Base-by-base conservation (phyloP, 2,329 filamentous ascomycete species). In the Penicillium sp. region DNA sequence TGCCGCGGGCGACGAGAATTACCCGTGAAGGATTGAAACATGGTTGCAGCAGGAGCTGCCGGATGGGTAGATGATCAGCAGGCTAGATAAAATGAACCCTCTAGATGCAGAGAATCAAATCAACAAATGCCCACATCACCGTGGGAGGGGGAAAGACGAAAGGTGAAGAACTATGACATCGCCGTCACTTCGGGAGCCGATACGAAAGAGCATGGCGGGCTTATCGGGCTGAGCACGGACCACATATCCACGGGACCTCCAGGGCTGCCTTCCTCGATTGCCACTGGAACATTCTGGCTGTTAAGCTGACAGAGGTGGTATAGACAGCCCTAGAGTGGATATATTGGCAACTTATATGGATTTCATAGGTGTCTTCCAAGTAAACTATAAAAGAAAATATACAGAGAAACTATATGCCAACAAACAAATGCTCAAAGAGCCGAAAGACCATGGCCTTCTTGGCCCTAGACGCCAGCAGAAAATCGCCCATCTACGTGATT, bases 11-110 rank as follows among this genome's bases (percentile, higher is more conserved):
- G 86, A 63, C 88, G 84, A 61, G 88, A 87, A 70, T 74, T 87
- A 60, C 93, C 93, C 22, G 87, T 93, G 73, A 98, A 98, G 47
- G 86, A 89, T 54, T 86, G 84, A 72, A 93, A 94, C 91, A 96
- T 96, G 59, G 64, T 24, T 53, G 45, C 48, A 50, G 46, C 45
- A 41, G 38, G 33, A 44, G 42, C 43, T 48, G 45, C 51, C 45
- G 31, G 40, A 39, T 37, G 35, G 48, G 31, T 38, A 38, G 26
- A 43, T 43, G 13, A 3, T 26, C 32, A 13, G 32, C 33, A 45
- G 28, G 51, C 38, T 48, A 50, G 45, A 37, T 40, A 43, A 43
- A 17, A 13, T 12, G 3, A 24, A 29, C 37, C 46, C 53, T 59
- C 46, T 21, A 51, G 45, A 51, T 41, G 49, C 53, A 52, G 43